Percentiles rank a stretch among this genome's conserved stretches.
Conservation (phyloP, 1,284 basidiomycete species). For the Trichosporon coremiiforme region DNA sequence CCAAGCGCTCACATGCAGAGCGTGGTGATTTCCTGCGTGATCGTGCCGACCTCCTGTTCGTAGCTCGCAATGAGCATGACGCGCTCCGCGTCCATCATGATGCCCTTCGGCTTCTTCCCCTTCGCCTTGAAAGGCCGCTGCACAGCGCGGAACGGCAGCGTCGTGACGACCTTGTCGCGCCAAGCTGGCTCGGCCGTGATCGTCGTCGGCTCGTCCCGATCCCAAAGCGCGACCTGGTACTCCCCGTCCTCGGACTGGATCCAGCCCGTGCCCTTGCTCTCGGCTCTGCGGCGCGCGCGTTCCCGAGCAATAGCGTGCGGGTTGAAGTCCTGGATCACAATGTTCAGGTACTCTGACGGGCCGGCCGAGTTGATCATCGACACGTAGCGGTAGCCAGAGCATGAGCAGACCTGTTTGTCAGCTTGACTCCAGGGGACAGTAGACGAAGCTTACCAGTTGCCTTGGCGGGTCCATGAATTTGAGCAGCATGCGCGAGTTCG, state of each 20-base stretch:
- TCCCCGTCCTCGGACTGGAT: constrained; percentile 12
- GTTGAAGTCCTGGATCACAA: constrained; percentile 47
- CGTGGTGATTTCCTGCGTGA: constrained; percentile 43
- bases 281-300: background rate
- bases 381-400: constrained; percentile 53
- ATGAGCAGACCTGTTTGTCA: constrained; percentile 38
- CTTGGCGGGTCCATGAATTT: constrained; percentile 34
- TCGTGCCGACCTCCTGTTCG: background rate
- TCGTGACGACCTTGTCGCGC: constrained; percentile 38
- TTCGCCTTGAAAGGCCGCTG: constrained; percentile 29
- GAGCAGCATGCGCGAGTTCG: constrained; percentile 42
- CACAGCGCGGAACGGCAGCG: constrained; percentile 40
- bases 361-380: constrained; percentile 33
- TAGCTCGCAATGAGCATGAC: constrained; percentile 38
- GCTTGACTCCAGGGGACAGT: too few relatives aligned
- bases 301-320: constrained; percentile 34
- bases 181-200: constrained; percentile 36
- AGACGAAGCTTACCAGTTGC: constrained; percentile 35
- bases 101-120: constrained; percentile 38
- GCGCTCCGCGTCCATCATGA: constrained; percentile 55
- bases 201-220: constrained; percentile 28
- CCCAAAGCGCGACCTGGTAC: constrained; percentile 16
- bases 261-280: background rate
- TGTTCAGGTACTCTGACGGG: constrained; percentile 14
- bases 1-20: constrained; percentile 39